A percentile compares a stretch with the other conserved stretches of the same genome.
phyloP scores from a whole-genome alignment of 2,329 filamentous ascomycete genomes.

The Venturia pyrina region DNA sequence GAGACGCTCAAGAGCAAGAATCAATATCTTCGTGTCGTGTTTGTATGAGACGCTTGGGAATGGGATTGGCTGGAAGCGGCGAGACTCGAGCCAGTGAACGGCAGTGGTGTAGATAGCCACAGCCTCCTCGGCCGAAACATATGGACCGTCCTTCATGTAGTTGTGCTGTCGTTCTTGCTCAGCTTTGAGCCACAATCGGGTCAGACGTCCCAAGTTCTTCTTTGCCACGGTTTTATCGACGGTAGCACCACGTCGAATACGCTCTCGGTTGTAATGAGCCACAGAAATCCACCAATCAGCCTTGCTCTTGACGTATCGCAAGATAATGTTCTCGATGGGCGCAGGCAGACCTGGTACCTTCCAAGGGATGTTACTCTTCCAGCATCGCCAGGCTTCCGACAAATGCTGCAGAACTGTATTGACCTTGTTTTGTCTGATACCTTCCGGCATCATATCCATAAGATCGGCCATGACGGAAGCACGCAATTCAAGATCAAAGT shows the following conservation, averaged over 20 bases:
- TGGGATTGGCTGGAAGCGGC: conserved; percentile 96
- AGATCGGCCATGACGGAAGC: conserved; percentile 98
- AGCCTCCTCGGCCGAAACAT: conserved; percentile 95
- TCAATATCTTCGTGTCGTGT: conserved; percentile 97
- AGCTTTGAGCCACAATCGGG: conserved; percentile 91
- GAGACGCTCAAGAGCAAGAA: conserved; percentile 83
- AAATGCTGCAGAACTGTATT: conserved; percentile 95
- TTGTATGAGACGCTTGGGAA: conserved; percentile 99
- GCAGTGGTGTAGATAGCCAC: conserved; percentile 98
- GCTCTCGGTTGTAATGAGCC: conserved; percentile 95
- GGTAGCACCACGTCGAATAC: conserved; percentile 89
- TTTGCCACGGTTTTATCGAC: conserved; percentile 99
- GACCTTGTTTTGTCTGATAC: conserved; percentile 98
- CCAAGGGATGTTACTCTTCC: conserved; percentile 99
- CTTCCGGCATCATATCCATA: conserved; percentile 99
- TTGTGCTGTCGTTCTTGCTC: conserved; percentile 99
- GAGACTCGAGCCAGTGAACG: conserved; percentile 95
- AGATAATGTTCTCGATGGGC: conserved; percentile 96
- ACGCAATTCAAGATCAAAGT: conserved; percentile 93
- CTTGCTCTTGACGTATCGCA: conserved; percentile 98
- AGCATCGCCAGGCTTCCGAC: conserved; percentile 97
- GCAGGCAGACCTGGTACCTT: conserved; percentile 95
- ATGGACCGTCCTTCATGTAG: conserved; percentile 98
- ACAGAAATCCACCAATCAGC: conserved; percentile 99
- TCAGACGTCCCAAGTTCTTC: conserved; percentile 94